phyloP scores from a whole-genome alignment of 2,329 filamentous ascomycete species.

The Aspergillus vadensis region DNA sequence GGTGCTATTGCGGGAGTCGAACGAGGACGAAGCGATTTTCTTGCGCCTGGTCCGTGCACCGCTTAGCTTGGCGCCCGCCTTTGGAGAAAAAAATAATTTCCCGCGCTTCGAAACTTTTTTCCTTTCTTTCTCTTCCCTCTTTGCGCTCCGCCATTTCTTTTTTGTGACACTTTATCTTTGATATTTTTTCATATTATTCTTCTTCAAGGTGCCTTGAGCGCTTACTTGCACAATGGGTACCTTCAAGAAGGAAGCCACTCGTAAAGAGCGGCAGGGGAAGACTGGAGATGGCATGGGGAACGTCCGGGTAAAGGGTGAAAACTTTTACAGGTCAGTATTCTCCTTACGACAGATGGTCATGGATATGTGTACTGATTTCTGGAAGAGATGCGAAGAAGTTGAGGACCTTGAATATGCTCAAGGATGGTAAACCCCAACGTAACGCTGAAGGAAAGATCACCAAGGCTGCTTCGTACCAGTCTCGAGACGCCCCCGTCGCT shows the following conservation, averaged over 20 bases:
- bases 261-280: conserved; percentile 84
- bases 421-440: conserved; percentile 78
- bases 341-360: background rate
- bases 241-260: conserved; percentile 85
- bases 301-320: conserved; percentile 92
- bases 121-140: conserved; percentile 31
- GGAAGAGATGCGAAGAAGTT: conserved; percentile 75
- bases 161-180: conserved; percentile 30
- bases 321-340: conserved; percentile 83
- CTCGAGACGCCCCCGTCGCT: conserved; percentile 75
- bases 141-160: conserved; percentile 35
- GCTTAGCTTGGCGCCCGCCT: conserved; percentile 33
- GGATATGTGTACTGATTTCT: conserved; percentile 15
- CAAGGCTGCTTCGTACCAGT: conserved; percentile 82
- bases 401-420: conserved; percentile 86
- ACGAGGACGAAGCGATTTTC: conserved; percentile 43
- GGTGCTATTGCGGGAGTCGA: conserved; percentile 25
- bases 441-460: conserved; percentile 83
- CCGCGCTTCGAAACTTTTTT: conserved; percentile 15
- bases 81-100: conserved; percentile 38
- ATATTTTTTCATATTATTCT: conserved; percentile 31
- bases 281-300: conserved; percentile 84
- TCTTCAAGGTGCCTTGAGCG: conserved; percentile 20
- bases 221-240: conserved; percentile 68
- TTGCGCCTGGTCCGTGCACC: conserved; percentile 40